Evolutionary conservation across 257 asterid genomes (phyloP).

Genomic region (Solanum ossicruentum): DNA sequence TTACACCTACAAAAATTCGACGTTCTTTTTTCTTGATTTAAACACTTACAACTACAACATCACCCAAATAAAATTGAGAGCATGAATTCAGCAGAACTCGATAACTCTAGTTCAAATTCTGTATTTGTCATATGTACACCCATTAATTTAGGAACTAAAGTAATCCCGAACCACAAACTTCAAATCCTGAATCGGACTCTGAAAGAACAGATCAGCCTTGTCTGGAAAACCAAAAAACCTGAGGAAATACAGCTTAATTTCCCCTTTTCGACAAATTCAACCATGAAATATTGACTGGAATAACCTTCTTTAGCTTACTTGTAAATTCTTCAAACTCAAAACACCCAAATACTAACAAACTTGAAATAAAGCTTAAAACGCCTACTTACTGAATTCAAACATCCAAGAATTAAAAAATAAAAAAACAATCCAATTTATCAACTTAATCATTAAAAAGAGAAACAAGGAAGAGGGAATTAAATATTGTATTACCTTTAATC

Average conservation of each 20-base stretch:
- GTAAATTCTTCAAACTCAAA: background rate
- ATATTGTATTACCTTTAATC: constrained; percentile 8
- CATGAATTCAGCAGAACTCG: background rate
- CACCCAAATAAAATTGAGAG: background rate
- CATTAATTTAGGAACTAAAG: background rate
- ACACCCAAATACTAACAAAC: background rate
- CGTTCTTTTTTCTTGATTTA: background rate
- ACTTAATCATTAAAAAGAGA: background rate
- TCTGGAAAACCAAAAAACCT: background rate
- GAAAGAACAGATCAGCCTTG: background rate
- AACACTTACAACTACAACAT: background rate
- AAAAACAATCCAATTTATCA: background rate
- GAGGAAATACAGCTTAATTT: background rate
- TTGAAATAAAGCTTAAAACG: background rate
- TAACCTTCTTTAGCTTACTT: background rate
- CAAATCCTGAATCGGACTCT: background rate
- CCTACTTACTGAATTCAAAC: background rate
- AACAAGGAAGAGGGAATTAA: background rate
- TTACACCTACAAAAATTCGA: background rate
- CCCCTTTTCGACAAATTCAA: background rate
- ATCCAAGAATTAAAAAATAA: background rate
- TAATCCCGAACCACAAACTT: background rate
- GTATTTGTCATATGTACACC: background rate
- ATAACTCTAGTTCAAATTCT: background rate
- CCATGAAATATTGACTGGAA: background rate